phyloP scores from a whole-genome alignment of 1,284 basidiomycete species.

The Leccinum insigne region DNA sequence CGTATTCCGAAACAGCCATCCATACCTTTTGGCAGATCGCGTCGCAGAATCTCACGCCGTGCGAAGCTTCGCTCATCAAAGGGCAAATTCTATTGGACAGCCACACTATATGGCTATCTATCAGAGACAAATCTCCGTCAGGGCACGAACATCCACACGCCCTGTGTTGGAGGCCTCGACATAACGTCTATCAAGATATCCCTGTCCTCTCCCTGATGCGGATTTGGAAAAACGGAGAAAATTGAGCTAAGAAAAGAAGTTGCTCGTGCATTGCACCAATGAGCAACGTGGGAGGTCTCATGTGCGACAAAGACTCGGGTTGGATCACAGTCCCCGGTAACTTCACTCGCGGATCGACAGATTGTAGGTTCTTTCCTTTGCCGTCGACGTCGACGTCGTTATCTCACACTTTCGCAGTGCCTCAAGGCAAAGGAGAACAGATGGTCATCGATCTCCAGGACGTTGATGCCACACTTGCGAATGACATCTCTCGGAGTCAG shows the following conservation, averaged over 20 bases:
- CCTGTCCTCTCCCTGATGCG: slow-evolving; percentile 72
- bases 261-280: slow-evolving; percentile 68
- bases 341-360: no score
- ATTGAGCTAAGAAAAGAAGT: slow-evolving; percentile 80
- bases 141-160: slow-evolving; percentile 90
- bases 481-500: no score
- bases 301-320: no score
- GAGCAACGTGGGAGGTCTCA: no score
- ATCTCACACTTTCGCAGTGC: slow-evolving; percentile 23
- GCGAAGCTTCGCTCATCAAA: slow-evolving; percentile 68
- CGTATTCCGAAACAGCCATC: slow-evolving; percentile 93
- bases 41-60: slow-evolving; percentile 95
- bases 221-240: slow-evolving; percentile 93
- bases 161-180: slow-evolving; percentile 89
- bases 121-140: slow-evolving; percentile 72
- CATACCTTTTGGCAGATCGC: slow-evolving; percentile 96
- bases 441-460: no score
- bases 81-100: slow-evolving; percentile 63
- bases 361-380: no score
- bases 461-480: no score
- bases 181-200: slow-evolving; percentile 74
- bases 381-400: no score
- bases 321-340: no score
- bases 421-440: slow-evolving; percentile 75
- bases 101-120: slow-evolving; percentile 80